These are phyloP conservation scores for Lenwebbia sp. DNA, from an alignment of 345 rosid species.

Conservation along the genomic window DNA sequence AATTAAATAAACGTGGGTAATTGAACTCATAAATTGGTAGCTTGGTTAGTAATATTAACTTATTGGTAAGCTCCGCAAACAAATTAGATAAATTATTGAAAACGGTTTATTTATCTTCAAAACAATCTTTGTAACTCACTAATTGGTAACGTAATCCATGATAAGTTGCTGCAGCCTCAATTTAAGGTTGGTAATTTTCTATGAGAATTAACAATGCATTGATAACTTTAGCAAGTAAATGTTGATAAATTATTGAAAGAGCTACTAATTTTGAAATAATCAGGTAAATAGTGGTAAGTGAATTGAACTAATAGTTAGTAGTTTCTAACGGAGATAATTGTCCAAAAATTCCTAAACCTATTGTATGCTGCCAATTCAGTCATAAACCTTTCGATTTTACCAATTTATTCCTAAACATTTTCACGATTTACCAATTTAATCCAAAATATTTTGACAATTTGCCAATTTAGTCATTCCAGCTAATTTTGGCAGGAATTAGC, in stretches of 20 bases:
- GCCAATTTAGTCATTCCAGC: rapidly evolving
- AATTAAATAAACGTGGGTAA: not conserved
- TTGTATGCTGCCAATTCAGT: not conserved
- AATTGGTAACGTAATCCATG: not conserved
- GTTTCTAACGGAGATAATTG: no score
- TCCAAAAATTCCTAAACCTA: no score
- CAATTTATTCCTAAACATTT: not conserved
- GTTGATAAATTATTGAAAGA: not conserved
- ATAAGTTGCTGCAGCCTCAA: not conserved
- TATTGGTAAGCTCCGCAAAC: not conserved
- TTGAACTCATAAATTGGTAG: not conserved
- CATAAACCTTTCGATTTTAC: not conserved
- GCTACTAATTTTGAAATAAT: not conserved
- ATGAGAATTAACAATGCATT: not conserved
- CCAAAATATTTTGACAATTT: rapidly evolving
- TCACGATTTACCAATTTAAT: not conserved
- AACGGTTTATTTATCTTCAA: not conserved
- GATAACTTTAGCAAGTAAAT: not conserved
- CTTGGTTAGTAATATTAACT: not conserved
- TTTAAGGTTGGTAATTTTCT: no score
- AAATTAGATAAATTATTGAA: not conserved
- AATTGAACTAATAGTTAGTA: not conserved
- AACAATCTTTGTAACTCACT: not conserved
- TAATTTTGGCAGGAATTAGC: not conserved
- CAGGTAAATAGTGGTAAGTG: not conserved